phyloP scores from a whole-genome alignment of 441 rosid genomes.

The Syzygium syzygioides region DNA sequence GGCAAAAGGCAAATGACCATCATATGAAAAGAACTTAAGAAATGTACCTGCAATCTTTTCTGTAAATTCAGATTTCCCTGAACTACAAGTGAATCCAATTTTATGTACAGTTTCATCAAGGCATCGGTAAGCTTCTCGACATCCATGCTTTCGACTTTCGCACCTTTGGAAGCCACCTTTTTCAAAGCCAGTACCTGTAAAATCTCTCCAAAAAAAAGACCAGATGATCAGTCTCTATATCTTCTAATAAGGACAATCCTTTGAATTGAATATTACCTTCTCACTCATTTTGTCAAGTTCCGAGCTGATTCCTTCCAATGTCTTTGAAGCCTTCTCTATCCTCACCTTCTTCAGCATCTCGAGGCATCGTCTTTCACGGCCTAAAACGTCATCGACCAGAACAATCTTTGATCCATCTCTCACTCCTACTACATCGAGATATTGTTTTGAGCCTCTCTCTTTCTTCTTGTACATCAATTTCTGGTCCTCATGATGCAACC shows the following conservation, averaged over 20 bases:
- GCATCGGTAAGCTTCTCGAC: slow-evolving; percentile 14
- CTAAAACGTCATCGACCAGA: slow-evolving; percentile 18
- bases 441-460: slow-evolving; percentile 27
- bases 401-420: slow-evolving; percentile 24
- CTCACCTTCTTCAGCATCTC: slow-evolving; percentile 18
- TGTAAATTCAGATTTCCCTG: slow-evolving; percentile 22
- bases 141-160: slow-evolving; percentile 4
- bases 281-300: slow-evolving; percentile 11
- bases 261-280: slow-evolving; percentile 3
- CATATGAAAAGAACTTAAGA: not conserved
- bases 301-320: slow-evolving; percentile 10
- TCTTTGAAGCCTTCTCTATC: slow-evolving; percentile 19
- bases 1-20: not conserved
- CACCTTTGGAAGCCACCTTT: slow-evolving; percentile 5
- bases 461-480: slow-evolving; percentile 27
- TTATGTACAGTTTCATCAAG: slow-evolving; percentile 18
- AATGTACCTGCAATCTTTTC: slow-evolving; percentile 20
- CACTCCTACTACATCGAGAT: slow-evolving; percentile 21
- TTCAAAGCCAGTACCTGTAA: slow-evolving; percentile 17
- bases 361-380: slow-evolving; percentile 19
- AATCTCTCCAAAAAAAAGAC: not conserved
- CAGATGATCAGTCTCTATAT: not conserved
- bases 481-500: slow-evolving; percentile 25
- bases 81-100: slow-evolving; percentile 20
- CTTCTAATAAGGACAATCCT: not conserved